Percentiles rank a stretch among this genome's conserved stretches.
Conservation (phyloP, 176 grass and related monocot genomes). For the Cymbopogon citratus region DNA sequence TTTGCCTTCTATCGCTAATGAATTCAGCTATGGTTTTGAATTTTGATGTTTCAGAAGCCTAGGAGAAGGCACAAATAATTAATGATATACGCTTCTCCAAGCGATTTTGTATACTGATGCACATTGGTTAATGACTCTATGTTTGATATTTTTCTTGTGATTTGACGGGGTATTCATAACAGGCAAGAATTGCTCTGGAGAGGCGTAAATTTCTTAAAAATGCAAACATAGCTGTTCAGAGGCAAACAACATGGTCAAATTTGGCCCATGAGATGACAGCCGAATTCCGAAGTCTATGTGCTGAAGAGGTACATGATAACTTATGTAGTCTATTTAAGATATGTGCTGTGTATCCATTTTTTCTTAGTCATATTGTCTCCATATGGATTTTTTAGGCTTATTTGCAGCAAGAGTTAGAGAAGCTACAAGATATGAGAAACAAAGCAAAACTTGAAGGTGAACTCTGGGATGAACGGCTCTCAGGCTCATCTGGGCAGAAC, state of each 20-base stretch:
- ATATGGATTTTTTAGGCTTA: slow-evolving; percentile 70
- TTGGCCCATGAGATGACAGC: slow-evolving; percentile 99
- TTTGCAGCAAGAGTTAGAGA: slow-evolving; percentile 96
- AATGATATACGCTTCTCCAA: background rate
- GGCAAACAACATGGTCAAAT: slow-evolving; percentile 89
- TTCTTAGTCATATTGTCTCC: slow-evolving; percentile 6
- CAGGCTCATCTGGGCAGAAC: slow-evolving; percentile 77
- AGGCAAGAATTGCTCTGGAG: slow-evolving; percentile 98
- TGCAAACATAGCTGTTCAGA: slow-evolving; percentile 85
- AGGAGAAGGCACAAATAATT: background rate
- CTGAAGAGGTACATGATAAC: slow-evolving; percentile 80
- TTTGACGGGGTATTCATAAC: slow-evolving; percentile 26
- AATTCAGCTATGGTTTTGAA: slow-evolving; percentile 2
- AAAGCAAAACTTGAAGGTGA: slow-evolving; percentile 92
- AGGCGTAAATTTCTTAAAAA: slow-evolving; percentile 96
- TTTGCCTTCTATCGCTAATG: background rate
- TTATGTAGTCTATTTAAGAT: slow-evolving; percentile 28
- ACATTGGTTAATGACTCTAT: background rate
- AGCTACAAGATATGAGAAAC: slow-evolving; percentile 84
- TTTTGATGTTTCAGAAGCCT: slow-evolving; percentile 14
- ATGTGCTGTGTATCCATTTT: slow-evolving; percentile 16
- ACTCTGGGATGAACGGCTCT: slow-evolving; percentile 75
- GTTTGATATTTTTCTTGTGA: slow-evolving; percentile 2
- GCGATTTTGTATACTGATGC: background rate
- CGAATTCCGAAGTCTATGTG: slow-evolving; percentile 97